Base-by-base conservation (phyloP, 768 basidiomycete genomes). In the Candolleomyces aberdarensis region DNA sequence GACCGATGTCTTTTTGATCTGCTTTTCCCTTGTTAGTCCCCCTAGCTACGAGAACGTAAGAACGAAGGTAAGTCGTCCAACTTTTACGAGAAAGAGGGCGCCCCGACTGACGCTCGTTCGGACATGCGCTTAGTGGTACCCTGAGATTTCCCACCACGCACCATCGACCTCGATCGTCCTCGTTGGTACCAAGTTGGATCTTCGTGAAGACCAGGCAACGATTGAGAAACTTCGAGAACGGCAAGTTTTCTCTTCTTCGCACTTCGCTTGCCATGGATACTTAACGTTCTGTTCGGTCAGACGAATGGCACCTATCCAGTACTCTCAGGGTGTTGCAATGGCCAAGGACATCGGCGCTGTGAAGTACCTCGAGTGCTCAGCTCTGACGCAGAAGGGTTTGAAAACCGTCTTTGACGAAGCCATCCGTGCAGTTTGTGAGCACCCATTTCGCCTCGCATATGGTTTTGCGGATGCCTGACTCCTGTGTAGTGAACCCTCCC, bases 361-460 rank as follows among this genome's bases (percentile, higher is more conserved):
- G 66, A 96, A 96, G 76, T 97, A 97, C 70, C 78, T 97, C 60
- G 95, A 97, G 74, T 97, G 95, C 75, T 96, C 94, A 31, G 94
- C 96, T 39, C 79, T 96, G 70, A 98, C 96, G 51, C 97, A 98
- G 81, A 97, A 98, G 77, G 96, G 96, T 15, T 79, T 99, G 71
- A 99, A 99, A 85, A 96, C 91, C 61, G 97, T 99, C 48, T 99
- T 99, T 72, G 97, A 98, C 74, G 97, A 98, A 76, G 97, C 97
- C 47, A 98, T 99, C 69, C 87, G 97, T 58, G 94, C 94, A 59
- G 96, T 98, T 67, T 79, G 92, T 94, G 74, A 85, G 92, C 89
- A 57, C 20, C 19, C 20, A 51, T 13, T 20, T n/a, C 19, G 44
- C 41, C 39, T 46, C 19, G 6, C 15, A 47, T 43, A 26, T 43